These are phyloP conservation scores for Astrocystis sublimbata DNA, from an alignment of 495 filamentous ascomycete species.

Conservation along the genomic window DNA sequence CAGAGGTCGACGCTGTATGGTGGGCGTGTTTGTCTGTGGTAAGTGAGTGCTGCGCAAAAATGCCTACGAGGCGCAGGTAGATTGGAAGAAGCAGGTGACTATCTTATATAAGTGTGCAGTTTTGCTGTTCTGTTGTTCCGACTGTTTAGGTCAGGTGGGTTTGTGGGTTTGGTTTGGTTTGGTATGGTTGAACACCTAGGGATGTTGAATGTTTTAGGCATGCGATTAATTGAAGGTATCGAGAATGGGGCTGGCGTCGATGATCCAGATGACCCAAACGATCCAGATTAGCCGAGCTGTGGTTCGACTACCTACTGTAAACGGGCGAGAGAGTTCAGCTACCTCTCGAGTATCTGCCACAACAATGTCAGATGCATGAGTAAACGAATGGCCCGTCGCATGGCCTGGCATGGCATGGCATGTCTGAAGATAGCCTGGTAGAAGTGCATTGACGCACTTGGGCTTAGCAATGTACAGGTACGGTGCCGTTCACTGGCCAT, in stretches of 20 bases:
- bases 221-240: background rate
- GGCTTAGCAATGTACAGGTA: slow-evolving; percentile 2
- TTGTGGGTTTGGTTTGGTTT: background rate
- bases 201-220: background rate
- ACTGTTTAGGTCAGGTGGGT: too few relatives aligned
- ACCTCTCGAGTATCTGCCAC: background rate
- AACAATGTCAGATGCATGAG: background rate
- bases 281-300: background rate
- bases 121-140: too few relatives aligned
- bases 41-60: background rate
- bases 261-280: background rate
- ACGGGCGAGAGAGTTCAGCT: background rate
- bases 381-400: slow-evolving; percentile 4
- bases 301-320: background rate
- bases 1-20: background rate
- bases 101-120: too few relatives aligned
- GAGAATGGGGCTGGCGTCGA: background rate
- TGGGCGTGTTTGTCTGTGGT: slow-evolving; percentile 2
- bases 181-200: background rate
- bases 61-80: background rate
- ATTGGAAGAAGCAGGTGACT: background rate
- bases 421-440: too few relatives aligned
- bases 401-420: too few relatives aligned
- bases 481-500: background rate
- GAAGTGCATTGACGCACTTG: slow-evolving; percentile 4